phyloP scores from a whole-genome alignment of 495 filamentous ascomycete species.

The Lentithecium fluviatile region DNA sequence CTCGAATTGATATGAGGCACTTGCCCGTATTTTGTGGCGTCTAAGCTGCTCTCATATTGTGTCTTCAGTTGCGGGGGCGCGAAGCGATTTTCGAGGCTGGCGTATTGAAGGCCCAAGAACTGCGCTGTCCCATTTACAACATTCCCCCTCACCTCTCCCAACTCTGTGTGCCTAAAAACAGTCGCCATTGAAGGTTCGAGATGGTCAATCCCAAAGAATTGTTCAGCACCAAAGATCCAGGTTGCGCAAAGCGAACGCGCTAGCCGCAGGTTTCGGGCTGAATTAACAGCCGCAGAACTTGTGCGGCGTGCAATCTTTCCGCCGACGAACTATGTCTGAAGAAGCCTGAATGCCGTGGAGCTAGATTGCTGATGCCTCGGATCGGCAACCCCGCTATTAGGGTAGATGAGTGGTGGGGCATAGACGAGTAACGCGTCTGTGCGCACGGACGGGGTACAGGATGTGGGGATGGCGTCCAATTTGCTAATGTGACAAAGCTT shows the following conservation, averaged over 20 bases:
- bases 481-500: not conserved
- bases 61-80: conserved; percentile 31
- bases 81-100: conserved; percentile 35
- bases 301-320: too few relatives aligned
- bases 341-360: not conserved
- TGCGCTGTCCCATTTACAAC: conserved; percentile 25
- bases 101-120: conserved; percentile 39
- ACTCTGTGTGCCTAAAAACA: conserved; percentile 10
- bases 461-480: conserved; percentile 3
- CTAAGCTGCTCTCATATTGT: conserved; percentile 12
- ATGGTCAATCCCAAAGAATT: not conserved
- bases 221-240: too few relatives aligned
- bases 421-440: conserved; percentile 1
- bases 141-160: conserved; percentile 24
- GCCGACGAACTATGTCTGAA: too few relatives aligned
- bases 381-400: conserved; percentile 23
- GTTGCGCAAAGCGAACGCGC: too few relatives aligned
- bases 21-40: conserved; percentile 37
- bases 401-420: conserved; percentile 29
- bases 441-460: conserved; percentile 27
- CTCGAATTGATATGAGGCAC: not conserved
- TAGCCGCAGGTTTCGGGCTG: too few relatives aligned
- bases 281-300: too few relatives aligned
- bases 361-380: conserved; percentile 20
- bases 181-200: conserved; percentile 9